Evolutionary conservation across 352 stramenopile species (phyloP), one percentile per base, ranked within the genome.

Genomic region (Phytophthora megakarya): DNA sequence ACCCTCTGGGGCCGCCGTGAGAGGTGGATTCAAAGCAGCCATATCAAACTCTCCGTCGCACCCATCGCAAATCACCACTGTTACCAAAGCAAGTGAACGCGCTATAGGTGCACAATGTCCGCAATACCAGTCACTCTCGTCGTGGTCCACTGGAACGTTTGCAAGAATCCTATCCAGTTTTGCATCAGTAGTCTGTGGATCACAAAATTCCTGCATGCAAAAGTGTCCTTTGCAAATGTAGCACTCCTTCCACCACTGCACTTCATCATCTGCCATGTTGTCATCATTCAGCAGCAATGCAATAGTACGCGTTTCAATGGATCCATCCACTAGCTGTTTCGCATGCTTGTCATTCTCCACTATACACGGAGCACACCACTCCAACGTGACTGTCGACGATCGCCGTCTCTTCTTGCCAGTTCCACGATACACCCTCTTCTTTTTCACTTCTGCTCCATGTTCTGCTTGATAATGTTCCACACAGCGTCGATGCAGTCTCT

Each of bases 21-120:
- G 63, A 15, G 81, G 82, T 25, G 80, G 82, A 26, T 78, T n/a
- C 6, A 92, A 44, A 33, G 48, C 52, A 21, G 69, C 57, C 67
- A 88, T 76, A 16, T 91, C 81, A 42, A 80, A 91, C 50, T 93
- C 84, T 40, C 64, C 75, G 33, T 93, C 75, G 47, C 85, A 94
- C 0, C 75, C 81, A 26, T 92, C 85, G 47, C 85, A 94, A 21
- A 92, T 76, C 12, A 94, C 35, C 32, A 91, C 62, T 22, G 61
- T 65, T 39, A 65, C 50, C 15, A 67, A 22, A 39, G 33, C 32
- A 33, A 59, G 30, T 16, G 65, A 57, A 5, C 9, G 18, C n/a
- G 50, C 40, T 19, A 60, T 13, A 32, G 40, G 22, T 15, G 33
- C 45, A 42, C 76, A 86, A 46, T 68, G 40, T 3, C 18, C n/a